phyloP scores from a whole-genome alignment of 108 stramenopile species.

The Stephanodiscus minutulus region DNA sequence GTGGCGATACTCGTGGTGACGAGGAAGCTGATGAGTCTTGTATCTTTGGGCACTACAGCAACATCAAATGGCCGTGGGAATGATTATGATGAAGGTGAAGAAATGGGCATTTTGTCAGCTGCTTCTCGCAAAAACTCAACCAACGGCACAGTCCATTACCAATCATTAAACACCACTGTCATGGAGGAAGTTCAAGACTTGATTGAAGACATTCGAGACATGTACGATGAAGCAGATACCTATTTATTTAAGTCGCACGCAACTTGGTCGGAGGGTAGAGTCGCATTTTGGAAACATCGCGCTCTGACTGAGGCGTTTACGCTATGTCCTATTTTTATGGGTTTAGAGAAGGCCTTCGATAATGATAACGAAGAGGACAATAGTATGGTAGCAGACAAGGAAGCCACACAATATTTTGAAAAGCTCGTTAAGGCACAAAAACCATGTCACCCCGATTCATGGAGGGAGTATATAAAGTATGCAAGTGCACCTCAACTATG shows the following conservation, averaged over 20 bases:
- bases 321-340: slow-evolving; percentile 46
- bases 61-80: slow-evolving; percentile 14
- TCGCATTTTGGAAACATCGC: slow-evolving; percentile 58
- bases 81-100: slow-evolving; percentile 51
- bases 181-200: slow-evolving; percentile 74
- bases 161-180: slow-evolving; percentile 38
- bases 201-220: slow-evolving; percentile 73
- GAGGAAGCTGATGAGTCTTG: slow-evolving; percentile 34
- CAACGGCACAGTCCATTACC: slow-evolving; percentile 19
- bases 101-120: slow-evolving; percentile 17
- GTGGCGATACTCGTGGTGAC: slow-evolving; percentile 50
- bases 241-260: slow-evolving; percentile 58
- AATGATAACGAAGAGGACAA: slow-evolving; percentile 20
- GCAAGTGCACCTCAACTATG: slow-evolving; percentile 29
- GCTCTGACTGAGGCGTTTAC: slow-evolving; percentile 61
- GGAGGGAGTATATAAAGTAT: slow-evolving; percentile 56
- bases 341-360: slow-evolving; percentile 17
- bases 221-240: slow-evolving; percentile 70
- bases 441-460: slow-evolving; percentile 76
- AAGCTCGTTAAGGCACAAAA: slow-evolving; percentile 65
- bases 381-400: slow-evolving; percentile 13
- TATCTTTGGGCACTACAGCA: slow-evolving; percentile 30
- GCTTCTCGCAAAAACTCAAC: slow-evolving; percentile 35
- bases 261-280: slow-evolving; percentile 61
- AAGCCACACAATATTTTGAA: slow-evolving; percentile 56